Evolutionary conservation across 2,329 filamentous ascomycete genomes (phyloP), one percentile per base, ranked within the genome.

Genomic region (Westerdykella ornata): DNA sequence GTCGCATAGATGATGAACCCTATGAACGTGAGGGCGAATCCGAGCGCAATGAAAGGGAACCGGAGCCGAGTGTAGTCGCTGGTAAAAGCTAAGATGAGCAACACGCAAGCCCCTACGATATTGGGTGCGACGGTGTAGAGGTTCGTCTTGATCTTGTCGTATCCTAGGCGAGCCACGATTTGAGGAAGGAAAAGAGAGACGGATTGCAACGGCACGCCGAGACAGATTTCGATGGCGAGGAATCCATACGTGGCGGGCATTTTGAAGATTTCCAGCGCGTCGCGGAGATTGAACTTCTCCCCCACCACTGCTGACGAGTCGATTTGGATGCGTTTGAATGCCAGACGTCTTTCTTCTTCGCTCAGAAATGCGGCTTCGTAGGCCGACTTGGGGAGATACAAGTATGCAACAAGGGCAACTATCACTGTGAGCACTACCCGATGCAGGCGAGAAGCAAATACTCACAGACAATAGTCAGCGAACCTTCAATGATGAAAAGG

Each of bases 41-140:
- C 84, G 0, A 85, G 67, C 0, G 80, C 78, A 51, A 90, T 82
- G 59, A 88, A 88, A 0, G 84, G 84, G 41, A 83, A 85, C 3
- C 84, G 77, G 15, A 82, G 68, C n/a, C 80, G 73, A 3, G 74
- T 71, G 39, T 71, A 73, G 56, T 90, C 85, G 2, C 81, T 85
- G 4, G 74, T 65, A 52, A 88, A 89, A 0, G 84, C 85, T 0
- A 89, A 70, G 12, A 88, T 66, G 0, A 90, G 70, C 3, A 89
- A 70, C 73, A 88, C 81, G 1, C 77, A 75, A 0, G 85, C 84
- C 1, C 85, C 86, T 0, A 78, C 79, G 35, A 87, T 74, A 53
- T 89, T 90, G 1, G 86, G 86, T 0, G 85, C 86, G 0, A 90
- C 85, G 0, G 85, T 89, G 66, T 85, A 88, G 0, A 90, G 72